phyloP scores from a whole-genome alignment of 2,329 filamentous ascomycete genomes.

The Penicillium sp. region DNA sequence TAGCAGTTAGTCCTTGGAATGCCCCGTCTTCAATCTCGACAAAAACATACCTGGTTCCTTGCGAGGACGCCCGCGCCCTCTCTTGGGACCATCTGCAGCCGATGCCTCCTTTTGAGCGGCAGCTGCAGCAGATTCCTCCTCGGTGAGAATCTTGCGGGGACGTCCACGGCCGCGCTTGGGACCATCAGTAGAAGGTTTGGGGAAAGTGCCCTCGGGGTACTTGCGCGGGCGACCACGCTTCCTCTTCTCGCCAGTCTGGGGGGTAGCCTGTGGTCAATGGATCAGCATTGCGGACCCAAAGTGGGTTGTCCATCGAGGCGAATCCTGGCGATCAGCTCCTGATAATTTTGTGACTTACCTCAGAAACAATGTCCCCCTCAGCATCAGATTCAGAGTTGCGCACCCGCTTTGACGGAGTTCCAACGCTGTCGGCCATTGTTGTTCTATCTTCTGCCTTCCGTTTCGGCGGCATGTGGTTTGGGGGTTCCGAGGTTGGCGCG shows the following conservation, averaged over 20 bases:
- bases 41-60: slow-evolving; percentile 15
- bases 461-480: slow-evolving; percentile 20
- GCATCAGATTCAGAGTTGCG: slow-evolving; percentile 11
- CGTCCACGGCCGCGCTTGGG: slow-evolving; percentile 37
- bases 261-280: slow-evolving; percentile 6
- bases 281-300: slow-evolving; percentile 3
- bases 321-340: slow-evolving; percentile 12
- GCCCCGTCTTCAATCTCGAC: neutral
- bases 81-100: slow-evolving; percentile 11
- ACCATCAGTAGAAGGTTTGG: slow-evolving; percentile 22
- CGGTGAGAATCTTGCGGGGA: slow-evolving; percentile 29
- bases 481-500: neutral
- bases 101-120: slow-evolving; percentile 8
- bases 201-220: slow-evolving; percentile 24
- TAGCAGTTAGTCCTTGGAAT: neutral
- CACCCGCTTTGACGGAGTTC: slow-evolving; percentile 26
- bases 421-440: slow-evolving; percentile 13
- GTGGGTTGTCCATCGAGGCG: neutral
- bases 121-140: slow-evolving; percentile 6
- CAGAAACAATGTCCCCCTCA: neutral
- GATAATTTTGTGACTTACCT: slow-evolving; percentile 9
- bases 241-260: slow-evolving; percentile 31
- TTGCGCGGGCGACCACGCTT: slow-evolving; percentile 38
- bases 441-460: slow-evolving; percentile 28
- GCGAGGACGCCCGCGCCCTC: slow-evolving; percentile 21